phyloP scores from a whole-genome alignment of 139 green algal species.

The Ulvella scutata region DNA sequence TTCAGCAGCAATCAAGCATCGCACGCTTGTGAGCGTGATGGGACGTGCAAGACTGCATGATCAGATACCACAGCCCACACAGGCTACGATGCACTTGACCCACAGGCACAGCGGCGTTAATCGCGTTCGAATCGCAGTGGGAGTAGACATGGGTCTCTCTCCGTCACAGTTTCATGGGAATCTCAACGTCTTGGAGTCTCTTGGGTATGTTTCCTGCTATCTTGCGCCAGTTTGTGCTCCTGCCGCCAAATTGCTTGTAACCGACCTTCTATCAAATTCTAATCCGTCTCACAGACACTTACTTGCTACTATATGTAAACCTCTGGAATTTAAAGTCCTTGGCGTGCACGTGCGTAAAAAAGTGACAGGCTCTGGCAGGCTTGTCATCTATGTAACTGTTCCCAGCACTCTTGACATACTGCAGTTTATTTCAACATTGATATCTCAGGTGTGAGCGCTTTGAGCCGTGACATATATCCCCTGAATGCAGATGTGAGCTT shows the following conservation, averaged over 20 bases:
- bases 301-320: too few species aligned
- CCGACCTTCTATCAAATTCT: too few species aligned
- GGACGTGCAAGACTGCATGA: background rate
- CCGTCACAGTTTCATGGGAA: background rate
- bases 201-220: background rate
- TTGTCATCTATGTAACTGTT: too few species aligned
- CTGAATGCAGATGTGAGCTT: background rate
- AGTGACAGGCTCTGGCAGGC: too few species aligned
- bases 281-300: too few species aligned
- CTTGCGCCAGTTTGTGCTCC: too few species aligned
- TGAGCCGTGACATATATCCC: background rate
- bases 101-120: background rate
- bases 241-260: too few species aligned
- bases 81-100: too few species aligned
- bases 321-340: too few species aligned
- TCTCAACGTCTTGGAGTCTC: background rate
- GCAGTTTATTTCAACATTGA: background rate
- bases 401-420: too few species aligned
- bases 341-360: too few species aligned
- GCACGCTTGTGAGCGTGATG: background rate
- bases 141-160: background rate
- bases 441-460: background rate
- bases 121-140: background rate
- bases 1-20: background rate
- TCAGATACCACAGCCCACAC: background rate